Base-by-base conservation (phyloP, 2,329 filamentous ascomycete species). In the Pseudogymnoascus sp. region DNA sequence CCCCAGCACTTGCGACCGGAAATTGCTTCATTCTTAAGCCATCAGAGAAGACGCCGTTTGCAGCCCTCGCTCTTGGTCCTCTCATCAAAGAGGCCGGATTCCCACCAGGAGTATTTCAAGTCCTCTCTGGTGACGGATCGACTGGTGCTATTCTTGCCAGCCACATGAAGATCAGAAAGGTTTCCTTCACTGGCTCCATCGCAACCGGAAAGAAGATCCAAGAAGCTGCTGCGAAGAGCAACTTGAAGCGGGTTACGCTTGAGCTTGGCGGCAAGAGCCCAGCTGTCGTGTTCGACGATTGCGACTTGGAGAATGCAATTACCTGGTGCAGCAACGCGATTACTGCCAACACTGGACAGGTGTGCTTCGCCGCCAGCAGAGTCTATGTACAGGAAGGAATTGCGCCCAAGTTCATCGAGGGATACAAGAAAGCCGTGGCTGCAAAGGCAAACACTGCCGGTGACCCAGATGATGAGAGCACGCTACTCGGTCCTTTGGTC, bases 261-360 rank as follows among this genome's bases (percentile, higher is more conserved):
- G 77, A 79, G 65, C 71, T 78, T 1, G 77, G 77, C 16, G 78
- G 78, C 14, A 79, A 80, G 66, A 75, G 72, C 7, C 77, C 78
- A 0, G 74, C 74, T 1, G 70, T 79, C 4, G 72, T 79, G 5
- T 79, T 80, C 63, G 75, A 78, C 34, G 78, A 79, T 66, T 71
- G 69, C 14, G 73, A 79, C 65, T 68, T 80, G 8, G 75, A 78
- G 3, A 76, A 78, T 80, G 79, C 63, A 84, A 85, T 72, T 5
- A 67, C 64, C 3, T 76, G 74, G 74, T 71, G 71, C 14, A 71
- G 70, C 25, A 72, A 72, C 63, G 69, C 75, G 8, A 74, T 91
- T 80, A 87, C 89, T 77, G 85, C 84, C 63, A 90, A 90, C 69
- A 85, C 85, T 0, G 88, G 88, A 16, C 88, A 91, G 73, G 86